A percentile compares a stretch with the other conserved stretches of the same genome.
phyloP scores from a whole-genome alignment of 192 early-diverging fungal species.

The Dimargaris verticillata region DNA sequence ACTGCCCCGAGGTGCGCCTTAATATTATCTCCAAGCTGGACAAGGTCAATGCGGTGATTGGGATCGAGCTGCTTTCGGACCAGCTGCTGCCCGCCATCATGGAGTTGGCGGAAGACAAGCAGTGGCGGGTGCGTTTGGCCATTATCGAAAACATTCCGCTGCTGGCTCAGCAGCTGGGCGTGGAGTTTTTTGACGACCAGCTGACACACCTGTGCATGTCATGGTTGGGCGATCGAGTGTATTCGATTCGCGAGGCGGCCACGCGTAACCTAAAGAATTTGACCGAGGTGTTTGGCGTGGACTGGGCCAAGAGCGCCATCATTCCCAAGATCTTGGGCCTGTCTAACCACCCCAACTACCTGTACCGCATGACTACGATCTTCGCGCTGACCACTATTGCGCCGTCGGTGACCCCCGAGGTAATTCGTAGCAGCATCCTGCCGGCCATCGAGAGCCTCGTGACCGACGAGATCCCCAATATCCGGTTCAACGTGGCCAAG shows the following conservation, averaged over 20 bases:
- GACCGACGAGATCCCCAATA: conserved; percentile 94
- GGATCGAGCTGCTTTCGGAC: conserved; percentile 93
- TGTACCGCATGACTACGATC: conserved; percentile 96
- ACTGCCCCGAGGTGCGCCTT: conserved; percentile 89
- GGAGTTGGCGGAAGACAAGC: conserved; percentile 98
- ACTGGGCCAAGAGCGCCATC: conserved; percentile 89
- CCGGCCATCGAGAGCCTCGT: conserved; percentile 73
- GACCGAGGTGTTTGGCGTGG: conserved; percentile 95
- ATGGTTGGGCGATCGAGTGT: conserved; percentile 95
- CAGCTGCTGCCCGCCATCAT: conserved; percentile 94
- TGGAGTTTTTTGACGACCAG: conserved; percentile 95
- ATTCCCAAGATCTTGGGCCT: conserved; percentile 87
- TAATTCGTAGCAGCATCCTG: conserved; percentile 75
- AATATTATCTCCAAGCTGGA: conserved; percentile 98
- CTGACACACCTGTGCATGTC: conserved; percentile 89
- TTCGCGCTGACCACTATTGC: conserved; percentile 90
- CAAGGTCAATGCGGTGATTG: conserved; percentile 87
- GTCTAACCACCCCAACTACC: conserved; percentile 82
- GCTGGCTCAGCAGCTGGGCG: conserved; percentile 87
- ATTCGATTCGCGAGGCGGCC: conserved; percentile 94
- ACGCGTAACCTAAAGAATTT: conserved; percentile 85
- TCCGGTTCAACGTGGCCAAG: conserved; percentile 98
- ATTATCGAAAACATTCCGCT: conserved; percentile 99
- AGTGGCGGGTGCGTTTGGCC: conserved; percentile 97
- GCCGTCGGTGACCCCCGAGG: conserved; percentile 66